Conservation (phyloP, 805 yeast species). For the Candida insectalens region DNA sequence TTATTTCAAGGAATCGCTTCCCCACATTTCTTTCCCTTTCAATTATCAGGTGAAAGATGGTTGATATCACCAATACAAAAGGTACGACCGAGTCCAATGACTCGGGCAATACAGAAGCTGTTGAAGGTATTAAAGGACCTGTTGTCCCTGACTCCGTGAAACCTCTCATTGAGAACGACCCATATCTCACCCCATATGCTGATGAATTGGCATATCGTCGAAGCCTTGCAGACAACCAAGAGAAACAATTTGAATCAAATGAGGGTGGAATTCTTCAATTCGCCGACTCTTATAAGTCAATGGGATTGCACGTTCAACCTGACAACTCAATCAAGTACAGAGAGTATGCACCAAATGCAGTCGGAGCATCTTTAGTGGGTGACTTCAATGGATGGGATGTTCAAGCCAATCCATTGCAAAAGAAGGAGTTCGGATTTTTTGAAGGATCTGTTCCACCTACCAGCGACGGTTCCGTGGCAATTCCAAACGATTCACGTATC, state of each 20-base stretch:
- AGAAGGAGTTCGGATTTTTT: constrained; percentile 69
- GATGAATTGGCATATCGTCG: constrained; percentile 63
- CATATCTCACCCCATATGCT: constrained; percentile 76
- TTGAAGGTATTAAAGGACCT: no score
- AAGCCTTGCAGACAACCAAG: constrained; percentile 56
- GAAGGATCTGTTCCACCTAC: constrained; percentile 45
- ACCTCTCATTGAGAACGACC: constrained; percentile 67
- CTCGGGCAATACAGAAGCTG: no score
- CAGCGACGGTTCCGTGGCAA: constrained; percentile 39
- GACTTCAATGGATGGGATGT: constrained; percentile 85
- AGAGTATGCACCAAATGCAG: constrained; percentile 91
- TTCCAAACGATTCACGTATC: constrained; percentile 74
- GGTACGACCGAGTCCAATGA: no score
- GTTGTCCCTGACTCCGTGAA: constrained; percentile 26
- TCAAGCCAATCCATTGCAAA: constrained; percentile 40
- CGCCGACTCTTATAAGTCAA: constrained; percentile 64
- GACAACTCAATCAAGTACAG: constrained; percentile 51
- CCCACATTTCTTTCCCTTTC: no score
- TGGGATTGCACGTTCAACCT: constrained; percentile 64
- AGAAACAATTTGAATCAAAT: constrained; percentile 36
- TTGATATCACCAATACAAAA: no score
- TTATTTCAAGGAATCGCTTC: no score
- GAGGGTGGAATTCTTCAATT: constrained; percentile 64
- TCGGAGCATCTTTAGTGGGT: constrained; percentile 69
- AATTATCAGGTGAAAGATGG: no score